Percentiles rank a stretch among this genome's conserved stretches.
These are phyloP conservation scores for Trametes pubescens DNA, from an alignment of 1,284 basidiomycete species.

Conservation along the genomic window DNA sequence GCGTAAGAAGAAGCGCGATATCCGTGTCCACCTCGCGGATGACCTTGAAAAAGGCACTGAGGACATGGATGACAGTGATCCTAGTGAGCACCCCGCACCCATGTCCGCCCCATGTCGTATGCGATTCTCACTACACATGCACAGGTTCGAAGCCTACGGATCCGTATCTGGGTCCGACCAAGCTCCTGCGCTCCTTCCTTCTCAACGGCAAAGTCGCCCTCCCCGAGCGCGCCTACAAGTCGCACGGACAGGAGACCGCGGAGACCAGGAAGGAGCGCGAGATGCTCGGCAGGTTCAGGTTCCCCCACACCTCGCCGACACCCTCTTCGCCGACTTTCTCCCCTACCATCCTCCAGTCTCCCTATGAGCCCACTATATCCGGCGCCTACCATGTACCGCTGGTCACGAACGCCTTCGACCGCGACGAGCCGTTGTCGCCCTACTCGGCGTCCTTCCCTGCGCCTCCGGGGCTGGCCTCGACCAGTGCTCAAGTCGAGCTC, in stretches of 20 bases:
- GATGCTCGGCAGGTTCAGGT: constrained; percentile 9
- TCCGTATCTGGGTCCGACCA: constrained; percentile 12
- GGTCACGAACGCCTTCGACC: not conserved
- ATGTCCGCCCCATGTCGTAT: not conserved
- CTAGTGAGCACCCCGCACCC: not conserved
- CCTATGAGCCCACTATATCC: not conserved
- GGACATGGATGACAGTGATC: not conserved
- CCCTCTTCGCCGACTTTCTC: not conserved
- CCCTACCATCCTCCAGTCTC: not conserved
- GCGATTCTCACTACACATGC: not conserved
- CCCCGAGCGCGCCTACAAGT: constrained; percentile 15
- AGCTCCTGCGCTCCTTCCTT: constrained; percentile 15
- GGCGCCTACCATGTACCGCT: constrained; percentile 8
- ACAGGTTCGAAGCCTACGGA: not conserved
- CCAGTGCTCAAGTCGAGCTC: not conserved
- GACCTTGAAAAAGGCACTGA: constrained; percentile 17
- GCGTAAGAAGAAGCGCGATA: not conserved
- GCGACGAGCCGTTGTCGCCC: constrained; percentile 2
- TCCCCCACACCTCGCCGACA: not conserved
- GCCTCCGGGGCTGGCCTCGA: constrained; percentile 11
- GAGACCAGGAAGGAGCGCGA: constrained; percentile 6
- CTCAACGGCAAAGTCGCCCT: not conserved
- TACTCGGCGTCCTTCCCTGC: constrained; percentile 1
- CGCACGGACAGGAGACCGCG: not conserved
- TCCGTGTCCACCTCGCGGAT: constrained; percentile 2